Conservation (phyloP, 495 filamentous ascomycete genomes). For the Margaritispora aquatica region DNA sequence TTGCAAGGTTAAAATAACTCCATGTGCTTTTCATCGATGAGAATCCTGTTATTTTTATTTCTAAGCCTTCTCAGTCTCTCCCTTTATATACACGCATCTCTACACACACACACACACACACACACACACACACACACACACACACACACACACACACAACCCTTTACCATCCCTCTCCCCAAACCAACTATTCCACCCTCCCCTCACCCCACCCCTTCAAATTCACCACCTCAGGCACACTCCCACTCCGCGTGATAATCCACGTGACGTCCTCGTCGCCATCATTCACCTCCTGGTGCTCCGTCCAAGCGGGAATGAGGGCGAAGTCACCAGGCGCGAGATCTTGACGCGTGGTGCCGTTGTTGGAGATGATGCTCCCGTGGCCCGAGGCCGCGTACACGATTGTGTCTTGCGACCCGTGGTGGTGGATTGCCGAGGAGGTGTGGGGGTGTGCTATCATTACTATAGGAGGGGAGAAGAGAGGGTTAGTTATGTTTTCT, state of each 20-base stretch:
- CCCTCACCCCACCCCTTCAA: slow-evolving; percentile 48
- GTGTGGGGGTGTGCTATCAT: slow-evolving; percentile 51
- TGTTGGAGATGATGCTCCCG: slow-evolving; percentile 35
- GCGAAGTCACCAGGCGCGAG: slow-evolving; percentile 58
- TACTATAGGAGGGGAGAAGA: too few relatives aligned
- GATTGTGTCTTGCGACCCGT: slow-evolving; percentile 47
- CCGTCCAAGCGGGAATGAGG: slow-evolving; percentile 55
- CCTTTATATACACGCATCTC: too few relatives aligned
- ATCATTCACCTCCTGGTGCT: slow-evolving; percentile 64
- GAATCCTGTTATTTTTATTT: too few relatives aligned
- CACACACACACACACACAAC: too few relatives aligned
- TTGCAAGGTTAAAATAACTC: too few relatives aligned
- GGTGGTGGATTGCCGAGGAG: slow-evolving; percentile 45
- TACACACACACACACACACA: too few relatives aligned
- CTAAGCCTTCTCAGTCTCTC: too few relatives aligned
- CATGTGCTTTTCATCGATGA: too few relatives aligned
- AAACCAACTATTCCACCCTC: neutral
- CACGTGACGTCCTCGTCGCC: slow-evolving; percentile 50
- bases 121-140: too few relatives aligned
- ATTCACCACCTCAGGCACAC: slow-evolving; percentile 49
- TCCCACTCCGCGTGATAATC: slow-evolving; percentile 54
- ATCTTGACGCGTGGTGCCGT: slow-evolving; percentile 30
- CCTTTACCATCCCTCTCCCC: neutral
- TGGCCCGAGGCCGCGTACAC: slow-evolving; percentile 44
- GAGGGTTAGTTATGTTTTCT: too few relatives aligned